Base-by-base conservation (phyloP, 2,329 filamentous ascomycete species). In the Claviceps africana region DNA sequence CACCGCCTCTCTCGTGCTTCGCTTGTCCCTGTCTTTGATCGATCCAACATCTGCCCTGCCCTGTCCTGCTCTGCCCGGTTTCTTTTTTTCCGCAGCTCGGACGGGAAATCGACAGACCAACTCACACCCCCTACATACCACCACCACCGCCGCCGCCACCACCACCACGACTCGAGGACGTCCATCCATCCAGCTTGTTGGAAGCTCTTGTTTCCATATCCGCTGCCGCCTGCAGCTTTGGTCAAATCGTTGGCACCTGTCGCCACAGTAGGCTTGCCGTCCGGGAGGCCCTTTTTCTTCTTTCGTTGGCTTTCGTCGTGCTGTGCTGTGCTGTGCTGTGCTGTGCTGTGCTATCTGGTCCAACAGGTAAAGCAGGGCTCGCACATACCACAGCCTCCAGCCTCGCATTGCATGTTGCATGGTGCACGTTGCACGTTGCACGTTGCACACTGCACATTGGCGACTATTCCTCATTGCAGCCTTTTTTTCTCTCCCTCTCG, bases 161-260 rank as follows among this genome's bases (percentile, higher is more conserved):
- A 9, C 39, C 39, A 40, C 39, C 39, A 21, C 39, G n/a, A 21
- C 21, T 21, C n/a, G 19, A 25, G 7, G 7, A 42, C 19, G 30
- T 47, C 17, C 25, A 42, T 46, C 50, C n/a, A 30, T 5, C 35
- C n/a, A n/a, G n/a, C n/a, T n/a, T n/a, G n/a, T 37, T 53, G 17
- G 42, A 25, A 33, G 31, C n/a, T 22, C 2, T 28, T 15, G 8
- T 28, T 21, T 30, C 30, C 51, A 33, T 31, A 47, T 47, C 21
- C 42, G 40, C 40, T 39, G 39, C 40, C 46, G 51, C 46, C 47
- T 49, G 47, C 45, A 47, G 47, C 33, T 48, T 35, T 42, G 35
- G 35, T 37, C 15, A 19, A 44, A 42, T 35, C 33, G 51, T 47
- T 22, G 42, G 42, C 17, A 37, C 48, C 48, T 43, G 22, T 50